Evolutionary conservation across 768 basidiomycete species (phyloP).

Genomic region (Austroboletus eburneus): DNA sequence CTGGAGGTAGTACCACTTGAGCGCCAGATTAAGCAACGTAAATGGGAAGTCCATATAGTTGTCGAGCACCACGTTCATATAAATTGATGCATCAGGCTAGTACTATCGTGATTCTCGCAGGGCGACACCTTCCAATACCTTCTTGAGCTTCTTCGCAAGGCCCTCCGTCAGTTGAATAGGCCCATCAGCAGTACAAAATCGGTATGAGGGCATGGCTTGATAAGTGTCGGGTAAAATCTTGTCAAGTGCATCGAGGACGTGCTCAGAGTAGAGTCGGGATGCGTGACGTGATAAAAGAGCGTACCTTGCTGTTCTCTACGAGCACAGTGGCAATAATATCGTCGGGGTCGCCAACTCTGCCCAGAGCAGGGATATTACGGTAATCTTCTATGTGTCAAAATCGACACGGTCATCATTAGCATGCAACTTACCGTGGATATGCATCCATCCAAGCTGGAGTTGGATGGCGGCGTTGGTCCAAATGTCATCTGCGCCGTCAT

Average conservation of each 20-base stretch:
- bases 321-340: conserved; percentile 78
- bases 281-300: conserved; percentile 3
- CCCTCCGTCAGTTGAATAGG: conserved; percentile 65
- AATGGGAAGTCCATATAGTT: too few relatives aligned
- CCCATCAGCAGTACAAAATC: conserved; percentile 74
- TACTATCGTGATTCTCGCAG: conserved; percentile 27
- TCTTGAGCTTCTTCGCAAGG: conserved; percentile 46
- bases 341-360: conserved; percentile 76
- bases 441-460: conserved; percentile 79
- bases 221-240: conserved; percentile 72
- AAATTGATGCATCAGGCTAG: not conserved
- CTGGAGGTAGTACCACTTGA: too few relatives aligned
- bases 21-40: too few relatives aligned
- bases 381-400: conserved; percentile 42
- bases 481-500: conserved; percentile 58
- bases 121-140: conserved; percentile 33
- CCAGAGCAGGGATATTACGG: conserved; percentile 70
- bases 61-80: too few relatives aligned
- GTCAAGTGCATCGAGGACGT: not conserved
- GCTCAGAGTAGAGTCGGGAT: not conserved
- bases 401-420: not conserved
- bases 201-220: conserved; percentile 80
- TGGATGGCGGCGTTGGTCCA: conserved; percentile 63
- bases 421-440: conserved; percentile 53
- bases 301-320: conserved; percentile 64